These are phyloP conservation scores for Fusarium piperis DNA, from an alignment of 2,329 filamentous ascomycete species.

Conservation along the genomic window DNA sequence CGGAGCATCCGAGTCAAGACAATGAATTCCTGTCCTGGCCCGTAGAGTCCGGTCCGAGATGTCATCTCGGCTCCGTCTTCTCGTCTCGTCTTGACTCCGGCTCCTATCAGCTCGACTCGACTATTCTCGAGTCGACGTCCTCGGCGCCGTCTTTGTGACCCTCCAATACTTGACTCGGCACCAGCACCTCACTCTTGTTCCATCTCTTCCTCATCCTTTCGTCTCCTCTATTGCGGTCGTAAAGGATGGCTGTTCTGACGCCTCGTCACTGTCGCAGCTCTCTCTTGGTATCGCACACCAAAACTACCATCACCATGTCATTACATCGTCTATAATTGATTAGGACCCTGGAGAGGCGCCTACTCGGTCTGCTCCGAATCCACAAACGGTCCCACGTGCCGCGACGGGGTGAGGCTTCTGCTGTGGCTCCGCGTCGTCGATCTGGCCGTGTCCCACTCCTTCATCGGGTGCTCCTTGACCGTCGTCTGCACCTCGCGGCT, in stretches of 20 bases:
- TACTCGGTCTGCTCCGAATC: constrained; percentile 45
- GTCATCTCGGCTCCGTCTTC: not conserved
- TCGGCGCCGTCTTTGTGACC: not conserved
- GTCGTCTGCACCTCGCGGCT: constrained; percentile 52
- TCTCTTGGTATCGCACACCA: constrained; percentile 8
- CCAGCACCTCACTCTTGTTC: not conserved
- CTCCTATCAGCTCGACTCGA: not conserved
- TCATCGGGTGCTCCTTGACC: constrained; percentile 52
- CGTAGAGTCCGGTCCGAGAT: not conserved
- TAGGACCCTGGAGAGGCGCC: not conserved
- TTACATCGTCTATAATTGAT: constrained; percentile 27
- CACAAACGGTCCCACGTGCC: constrained; percentile 51
- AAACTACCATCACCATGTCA: constrained; percentile 21
- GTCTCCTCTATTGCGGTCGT: not conserved
- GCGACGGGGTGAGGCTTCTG: constrained; percentile 52
- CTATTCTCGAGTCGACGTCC: not conserved
- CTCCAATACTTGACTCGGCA: not conserved
- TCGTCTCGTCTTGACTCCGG: not conserved
- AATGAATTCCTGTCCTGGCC: constrained; percentile 4
- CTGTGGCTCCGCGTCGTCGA: constrained; percentile 41
- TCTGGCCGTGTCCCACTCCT: constrained; percentile 47
- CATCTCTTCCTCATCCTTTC: constrained; percentile 15
- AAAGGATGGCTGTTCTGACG: not conserved
- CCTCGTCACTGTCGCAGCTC: constrained; percentile 2
- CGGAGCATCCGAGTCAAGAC: not conserved